A percentile compares a stretch with the other conserved stretches of the same genome.
Conservation (phyloP, 2,329 filamentous ascomycete species). For the Aspergillus phoenicis region DNA sequence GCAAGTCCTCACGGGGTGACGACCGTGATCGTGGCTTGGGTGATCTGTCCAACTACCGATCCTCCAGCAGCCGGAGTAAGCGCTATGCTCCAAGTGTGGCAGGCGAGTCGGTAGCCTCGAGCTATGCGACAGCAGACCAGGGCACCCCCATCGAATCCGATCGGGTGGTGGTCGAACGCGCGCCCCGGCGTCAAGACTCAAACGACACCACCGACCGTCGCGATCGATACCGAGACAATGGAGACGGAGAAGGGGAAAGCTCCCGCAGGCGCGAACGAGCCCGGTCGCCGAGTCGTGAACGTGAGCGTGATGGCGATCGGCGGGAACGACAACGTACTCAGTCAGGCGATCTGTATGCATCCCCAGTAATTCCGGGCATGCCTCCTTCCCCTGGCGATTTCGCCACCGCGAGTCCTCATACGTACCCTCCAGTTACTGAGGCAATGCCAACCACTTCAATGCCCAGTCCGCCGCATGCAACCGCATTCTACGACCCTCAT, state of each 20-base stretch:
- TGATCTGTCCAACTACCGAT: slow-evolving; percentile 34
- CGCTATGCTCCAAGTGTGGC: slow-evolving; percentile 32
- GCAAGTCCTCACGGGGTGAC: slow-evolving; percentile 49
- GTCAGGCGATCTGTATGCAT: slow-evolving; percentile 32
- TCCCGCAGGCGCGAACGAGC: slow-evolving; percentile 28
- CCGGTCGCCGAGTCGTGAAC: slow-evolving; percentile 33
- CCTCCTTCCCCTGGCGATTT: slow-evolving; percentile 23
- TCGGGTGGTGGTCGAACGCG: slow-evolving; percentile 34
- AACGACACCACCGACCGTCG: slow-evolving; percentile 25
- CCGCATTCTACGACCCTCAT: slow-evolving; percentile 48
- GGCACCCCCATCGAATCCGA: slow-evolving; percentile 31
- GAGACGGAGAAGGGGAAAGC: slow-evolving; percentile 21
- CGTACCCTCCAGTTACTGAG: not conserved
- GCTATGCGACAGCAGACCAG: slow-evolving; percentile 45
- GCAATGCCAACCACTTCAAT: slow-evolving; percentile 15
- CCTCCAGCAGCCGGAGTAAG: slow-evolving; percentile 28
- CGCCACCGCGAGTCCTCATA: not conserved
- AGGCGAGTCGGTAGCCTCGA: slow-evolving; percentile 37
- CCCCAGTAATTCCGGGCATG: slow-evolving; percentile 23
- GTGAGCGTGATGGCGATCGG: slow-evolving; percentile 22
- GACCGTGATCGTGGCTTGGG: slow-evolving; percentile 48
- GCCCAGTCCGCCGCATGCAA: slow-evolving; percentile 26
- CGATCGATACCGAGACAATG: slow-evolving; percentile 24
- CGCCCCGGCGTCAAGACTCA: slow-evolving; percentile 30
- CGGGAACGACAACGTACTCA: slow-evolving; percentile 34